A percentile compares a stretch with the other conserved stretches of the same genome.
Evolutionary conservation across 148 eudicot species (phyloP).

Genomic region (Rhododendron ferrugineum): DNA sequence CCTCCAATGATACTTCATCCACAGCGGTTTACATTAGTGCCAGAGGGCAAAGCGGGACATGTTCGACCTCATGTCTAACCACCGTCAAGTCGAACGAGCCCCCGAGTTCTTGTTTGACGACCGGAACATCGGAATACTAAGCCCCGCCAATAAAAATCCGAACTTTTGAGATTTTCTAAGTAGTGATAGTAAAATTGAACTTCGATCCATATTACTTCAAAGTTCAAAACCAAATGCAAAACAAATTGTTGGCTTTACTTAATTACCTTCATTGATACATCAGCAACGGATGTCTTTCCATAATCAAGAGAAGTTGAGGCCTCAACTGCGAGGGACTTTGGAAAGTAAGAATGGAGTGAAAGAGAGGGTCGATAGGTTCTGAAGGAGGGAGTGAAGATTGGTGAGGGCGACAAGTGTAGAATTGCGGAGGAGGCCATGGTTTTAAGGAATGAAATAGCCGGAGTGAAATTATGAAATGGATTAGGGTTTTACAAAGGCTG

Average conservation of each 20-base stretch:
- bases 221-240: neutral
- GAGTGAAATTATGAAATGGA: neutral
- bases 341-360: slow-evolving; percentile 7
- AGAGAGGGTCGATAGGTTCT: slow-evolving; percentile 20
- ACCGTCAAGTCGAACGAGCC: too few species aligned
- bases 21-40: too few species aligned
- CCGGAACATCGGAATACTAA: too few species aligned
- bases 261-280: slow-evolving; percentile 30
- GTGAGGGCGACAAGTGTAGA: slow-evolving; percentile 24
- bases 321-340: slow-evolving; percentile 22
- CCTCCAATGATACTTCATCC: too few species aligned
- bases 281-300: slow-evolving; percentile 26
- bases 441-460: neutral
- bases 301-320: slow-evolving; percentile 51
- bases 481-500: slow-evolving; percentile 8
- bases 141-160: too few species aligned
- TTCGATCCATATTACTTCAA: neutral
- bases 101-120: too few species aligned
- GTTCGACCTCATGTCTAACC: too few species aligned
- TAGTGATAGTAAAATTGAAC: neutral
- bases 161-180: too few species aligned
- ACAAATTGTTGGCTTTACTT: neutral
- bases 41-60: too few species aligned
- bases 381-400: slow-evolving; percentile 21
- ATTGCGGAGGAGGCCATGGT: slow-evolving; percentile 44